phyloP scores from a whole-genome alignment of 108 stramenopile genomes.

The Fistulifera pelliculosa region DNA sequence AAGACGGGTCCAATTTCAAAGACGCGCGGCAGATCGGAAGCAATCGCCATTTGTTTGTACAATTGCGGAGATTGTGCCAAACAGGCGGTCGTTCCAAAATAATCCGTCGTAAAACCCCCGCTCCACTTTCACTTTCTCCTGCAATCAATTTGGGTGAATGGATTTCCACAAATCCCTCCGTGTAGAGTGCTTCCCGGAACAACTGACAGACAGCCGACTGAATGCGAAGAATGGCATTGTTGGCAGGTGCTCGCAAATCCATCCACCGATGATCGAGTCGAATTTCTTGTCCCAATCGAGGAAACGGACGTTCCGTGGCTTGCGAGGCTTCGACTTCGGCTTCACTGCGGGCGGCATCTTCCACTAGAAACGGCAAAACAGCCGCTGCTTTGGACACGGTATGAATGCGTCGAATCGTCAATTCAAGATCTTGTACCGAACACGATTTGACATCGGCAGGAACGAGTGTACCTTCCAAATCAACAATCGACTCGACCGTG shows the following conservation, averaged over 20 bases:
- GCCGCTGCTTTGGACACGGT: constrained; percentile 77
- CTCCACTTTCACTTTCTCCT: constrained; percentile 93
- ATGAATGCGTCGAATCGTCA: constrained; percentile 76
- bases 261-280: constrained; percentile 92
- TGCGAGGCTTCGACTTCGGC: constrained; percentile 88
- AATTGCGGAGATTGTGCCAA: constrained; percentile 96
- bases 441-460: constrained; percentile 74
- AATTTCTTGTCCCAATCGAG: constrained; percentile 85
- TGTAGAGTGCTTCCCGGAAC: constrained; percentile 87
- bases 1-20: constrained; percentile 97
- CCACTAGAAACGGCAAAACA: constrained; percentile 87
- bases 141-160: constrained; percentile 94
- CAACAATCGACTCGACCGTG: constrained; percentile 86
- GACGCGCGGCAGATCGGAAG: constrained; percentile 85
- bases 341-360: constrained; percentile 92
- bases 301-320: constrained; percentile 88
- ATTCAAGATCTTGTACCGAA: constrained; percentile 68
- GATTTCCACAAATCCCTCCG: constrained; percentile 89
- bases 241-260: constrained; percentile 91
- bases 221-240: constrained; percentile 92
- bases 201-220: constrained; percentile 88
- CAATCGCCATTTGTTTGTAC: constrained; percentile 98
- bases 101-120: constrained; percentile 95
- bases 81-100: constrained; percentile 92
- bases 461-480: constrained; percentile 80